A percentile compares a stretch with the other conserved stretches of the same genome.
These are phyloP conservation scores for Fusarium buxicola DNA, from an alignment of 2,329 filamentous ascomycete genomes.

Conservation along the genomic window DNA sequence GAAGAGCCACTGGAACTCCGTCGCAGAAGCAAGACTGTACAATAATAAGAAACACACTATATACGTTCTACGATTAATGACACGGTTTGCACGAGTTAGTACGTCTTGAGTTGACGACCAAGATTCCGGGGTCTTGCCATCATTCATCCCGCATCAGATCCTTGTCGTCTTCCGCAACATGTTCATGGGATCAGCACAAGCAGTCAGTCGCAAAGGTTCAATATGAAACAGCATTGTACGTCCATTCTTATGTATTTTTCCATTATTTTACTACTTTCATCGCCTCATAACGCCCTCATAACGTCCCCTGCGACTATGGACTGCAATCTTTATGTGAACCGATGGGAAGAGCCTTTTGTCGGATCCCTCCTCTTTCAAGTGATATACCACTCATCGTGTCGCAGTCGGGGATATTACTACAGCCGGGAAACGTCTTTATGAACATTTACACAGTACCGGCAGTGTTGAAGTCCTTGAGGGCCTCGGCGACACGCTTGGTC, in stretches of 20 bases:
- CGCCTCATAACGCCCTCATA: slow-evolving; percentile 32
- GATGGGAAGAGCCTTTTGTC: slow-evolving; percentile 16
- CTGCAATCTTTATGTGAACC: slow-evolving; percentile 29
- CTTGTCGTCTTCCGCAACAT: not conserved
- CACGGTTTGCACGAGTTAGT: slow-evolving; percentile 18
- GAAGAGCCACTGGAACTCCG: slow-evolving; percentile 8
- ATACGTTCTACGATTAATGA: slow-evolving; percentile 38
- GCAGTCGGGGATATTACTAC: slow-evolving; percentile 36
- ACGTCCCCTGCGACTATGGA: slow-evolving; percentile 32
- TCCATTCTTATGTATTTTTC: slow-evolving; percentile 39
- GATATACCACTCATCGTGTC: slow-evolving; percentile 29
- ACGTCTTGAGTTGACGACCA: not conserved
- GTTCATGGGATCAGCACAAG: too few relatives aligned
- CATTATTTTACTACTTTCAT: slow-evolving; percentile 43
- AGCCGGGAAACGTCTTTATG: slow-evolving; percentile 13
- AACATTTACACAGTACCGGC: slow-evolving; percentile 50
- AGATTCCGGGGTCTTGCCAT: too few relatives aligned
- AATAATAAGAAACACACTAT: slow-evolving; percentile 29
- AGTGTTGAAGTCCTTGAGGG: slow-evolving; percentile 89
- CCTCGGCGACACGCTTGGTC: slow-evolving; percentile 81
- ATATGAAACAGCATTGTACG: slow-evolving; percentile 7
- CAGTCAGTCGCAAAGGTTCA: not conserved
- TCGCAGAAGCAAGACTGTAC: slow-evolving; percentile 31
- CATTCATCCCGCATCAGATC: too few relatives aligned
- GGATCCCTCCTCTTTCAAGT: slow-evolving; percentile 29